A percentile compares a stretch with the other conserved stretches of the same genome.
These are phyloP conservation scores for Coemansia sp. DNA, from an alignment of 192 early-diverging fungal genomes.

Conservation along the genomic window DNA sequence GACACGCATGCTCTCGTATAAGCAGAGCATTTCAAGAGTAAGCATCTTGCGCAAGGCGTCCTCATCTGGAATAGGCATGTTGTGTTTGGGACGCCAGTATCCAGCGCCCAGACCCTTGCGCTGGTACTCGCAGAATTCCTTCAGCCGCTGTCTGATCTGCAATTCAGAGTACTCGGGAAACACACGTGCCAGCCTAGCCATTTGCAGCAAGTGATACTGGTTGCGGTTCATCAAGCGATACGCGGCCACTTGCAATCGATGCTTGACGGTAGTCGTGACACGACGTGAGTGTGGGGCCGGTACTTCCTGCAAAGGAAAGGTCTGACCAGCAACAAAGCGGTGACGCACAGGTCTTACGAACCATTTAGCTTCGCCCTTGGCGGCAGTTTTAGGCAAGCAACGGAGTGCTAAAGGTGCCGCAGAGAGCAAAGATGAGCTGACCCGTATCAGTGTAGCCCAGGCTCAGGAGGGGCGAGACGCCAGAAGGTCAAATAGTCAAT, in stretches of 20 bases:
- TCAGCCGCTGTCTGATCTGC: conserved; percentile 84
- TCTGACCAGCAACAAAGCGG: conserved; percentile 88
- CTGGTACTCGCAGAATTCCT: conserved; percentile 96
- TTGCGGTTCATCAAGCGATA: conserved; percentile 87
- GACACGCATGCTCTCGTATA: conserved; percentile 90
- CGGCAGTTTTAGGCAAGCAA: conserved; percentile 76
- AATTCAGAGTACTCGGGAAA: conserved; percentile 87
- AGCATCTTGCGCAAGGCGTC: conserved; percentile 89
- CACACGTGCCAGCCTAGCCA: conserved; percentile 72
- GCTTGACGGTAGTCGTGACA: conserved; percentile 82
- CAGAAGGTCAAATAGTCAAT: conserved; percentile 66
- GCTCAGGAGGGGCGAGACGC: conserved; percentile 88
- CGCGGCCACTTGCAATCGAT: conserved; percentile 83
- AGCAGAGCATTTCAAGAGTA: conserved; percentile 93
- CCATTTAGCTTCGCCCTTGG: conserved; percentile 80
- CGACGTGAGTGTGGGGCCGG: conserved; percentile 94
- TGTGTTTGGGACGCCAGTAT: conserved; percentile 86
- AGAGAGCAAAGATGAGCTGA: conserved; percentile 78
- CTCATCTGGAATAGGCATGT: conserved; percentile 71
- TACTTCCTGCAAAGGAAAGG: conserved; percentile 91
- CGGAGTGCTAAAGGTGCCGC: conserved; percentile 94
- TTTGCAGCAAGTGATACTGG: conserved; percentile 67
- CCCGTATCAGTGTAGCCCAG: conserved; percentile 95
- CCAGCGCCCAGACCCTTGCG: conserved; percentile 83
- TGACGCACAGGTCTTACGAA: conserved; percentile 81